Base-by-base conservation (phyloP, 805 yeast species). In the Ogataea pignaliae region DNA sequence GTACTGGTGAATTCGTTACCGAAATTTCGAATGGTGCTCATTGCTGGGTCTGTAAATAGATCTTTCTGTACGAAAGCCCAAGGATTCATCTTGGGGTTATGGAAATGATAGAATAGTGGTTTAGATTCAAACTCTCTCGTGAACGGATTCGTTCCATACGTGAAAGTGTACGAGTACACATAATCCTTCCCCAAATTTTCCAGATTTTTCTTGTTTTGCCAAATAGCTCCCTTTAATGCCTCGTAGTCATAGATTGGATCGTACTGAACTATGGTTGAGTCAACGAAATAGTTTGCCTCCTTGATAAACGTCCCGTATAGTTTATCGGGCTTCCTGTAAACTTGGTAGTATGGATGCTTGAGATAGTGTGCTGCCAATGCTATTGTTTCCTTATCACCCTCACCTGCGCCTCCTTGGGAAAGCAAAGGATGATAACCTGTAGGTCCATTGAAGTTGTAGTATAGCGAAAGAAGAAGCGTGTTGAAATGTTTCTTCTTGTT, bases 341-440 rank as follows among this genome's bases (percentile, higher is more conserved):
- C 66, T 59, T 79, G 84, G 53, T 79, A 79, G 46, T 65, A 76
- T 1, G 72, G 69, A 37, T 72, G 58, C 3, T 64, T 61, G 33
- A 73, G 61, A 10, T 70, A 70, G 35, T 70, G 70, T 7, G 88
- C 82, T 1, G 88, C 85, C 0, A 87, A 83, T 40, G 79, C 68
- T 40, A 82, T 76, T 0, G 91, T 83, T 51, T 84, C 90, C 56
- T 85, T 84, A 57, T 84, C 90, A 44, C 90, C 90, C 61, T 82
- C 87, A n/a, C 91, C 91, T 2, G 73, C 75, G 35, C 73, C 72
- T 34, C 85, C 84, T 60, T 80, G 81, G 1, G 83, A 69, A 38
- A 83, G 64, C 39, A 83, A 63, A 3, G 79, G 80, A 57, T 81
- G 81, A 57, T 74, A 83, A 44, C 74, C 68, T 3, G 72, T 62